Percentiles rank a stretch among this genome's conserved stretches.
Evolutionary conservation across 306 rosid species (phyloP).

Genomic region (Betula pendula): DNA sequence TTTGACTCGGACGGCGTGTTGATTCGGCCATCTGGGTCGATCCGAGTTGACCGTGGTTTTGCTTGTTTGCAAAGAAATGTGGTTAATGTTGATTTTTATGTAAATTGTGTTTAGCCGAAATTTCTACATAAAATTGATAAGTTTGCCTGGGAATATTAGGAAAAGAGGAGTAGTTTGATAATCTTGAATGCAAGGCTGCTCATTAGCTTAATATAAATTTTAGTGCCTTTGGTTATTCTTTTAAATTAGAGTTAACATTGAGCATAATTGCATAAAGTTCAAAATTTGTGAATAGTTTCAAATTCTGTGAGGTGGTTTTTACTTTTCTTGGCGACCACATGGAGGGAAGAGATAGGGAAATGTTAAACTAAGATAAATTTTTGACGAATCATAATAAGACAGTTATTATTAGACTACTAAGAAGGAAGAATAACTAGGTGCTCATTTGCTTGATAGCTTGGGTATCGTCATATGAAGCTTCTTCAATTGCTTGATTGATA

Average conservation of each 20-base stretch:
- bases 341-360: constrained; percentile 1
- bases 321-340: not conserved
- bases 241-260: not conserved
- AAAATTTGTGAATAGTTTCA: not conserved
- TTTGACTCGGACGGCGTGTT: too few species aligned
- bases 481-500: not conserved
- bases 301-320: not conserved
- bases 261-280: not conserved
- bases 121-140: not conserved
- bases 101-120: not conserved
- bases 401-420: too few species aligned
- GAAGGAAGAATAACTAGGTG: too few species aligned
- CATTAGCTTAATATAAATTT: not conserved
- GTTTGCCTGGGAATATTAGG: not conserved
- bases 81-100: not conserved
- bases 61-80: not conserved
- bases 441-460: not conserved
- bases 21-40: not conserved
- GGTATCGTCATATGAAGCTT: not conserved
- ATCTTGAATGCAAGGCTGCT: not conserved
- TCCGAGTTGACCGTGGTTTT: too few species aligned
- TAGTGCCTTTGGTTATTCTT: not conserved
- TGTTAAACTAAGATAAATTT: not conserved
- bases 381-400: too few species aligned
- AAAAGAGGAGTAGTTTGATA: not conserved